Evolutionary conservation across 2,329 filamentous ascomycete genomes (phyloP), one percentile per base, ranked within the genome.

Genomic region (Paecilomyces dactylethromorphus): DNA sequence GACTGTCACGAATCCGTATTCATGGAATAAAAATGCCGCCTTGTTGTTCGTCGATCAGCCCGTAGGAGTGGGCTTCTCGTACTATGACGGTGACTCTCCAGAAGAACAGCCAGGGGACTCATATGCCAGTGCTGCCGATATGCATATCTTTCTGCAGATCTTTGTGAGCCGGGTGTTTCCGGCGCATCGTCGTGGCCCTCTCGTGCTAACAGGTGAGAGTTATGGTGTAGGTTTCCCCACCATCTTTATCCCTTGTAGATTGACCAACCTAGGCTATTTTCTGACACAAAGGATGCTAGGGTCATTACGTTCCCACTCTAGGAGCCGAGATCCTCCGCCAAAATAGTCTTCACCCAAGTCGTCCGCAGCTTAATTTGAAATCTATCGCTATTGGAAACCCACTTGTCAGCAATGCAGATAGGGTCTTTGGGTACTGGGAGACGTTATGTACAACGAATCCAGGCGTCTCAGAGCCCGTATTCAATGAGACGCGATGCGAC

Each of bases 191-290:
- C 56, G 72, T 3, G 66, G 72, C 6, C 73, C 77, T 7, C 74
- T 82, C 39, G 74, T 79, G 35, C 76, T 81, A 39, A 76, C 78
- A 0, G 79, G 78, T 3, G 79, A 81, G 59, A 77, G 74, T 61
- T 80, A 79, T 66, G 78, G 67, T 54, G 73, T 76, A 65, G 63
- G 70, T 67, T 6, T 22, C 15, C n/a, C 1, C n/a, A 35, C 45
- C 18, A 7, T 54, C 50, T 13, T 18, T 31, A 31, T 21, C 39
- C 7, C 39, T 21, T 45, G n/a, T 18, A 8, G 15, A 45, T 45
- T 15, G 15, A 45, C 21, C 15, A 2, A 45, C 4, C 39, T 45
- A 18, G 15, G 2, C 3, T 45, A 33, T 21, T 45, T 45, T 21
- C 39, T 60, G 45, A 57, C 61, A n/a, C 56, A 13, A 57, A 31